phyloP scores from a whole-genome alignment of 768 basidiomycete genomes.

The Leccinum incarnatum region DNA sequence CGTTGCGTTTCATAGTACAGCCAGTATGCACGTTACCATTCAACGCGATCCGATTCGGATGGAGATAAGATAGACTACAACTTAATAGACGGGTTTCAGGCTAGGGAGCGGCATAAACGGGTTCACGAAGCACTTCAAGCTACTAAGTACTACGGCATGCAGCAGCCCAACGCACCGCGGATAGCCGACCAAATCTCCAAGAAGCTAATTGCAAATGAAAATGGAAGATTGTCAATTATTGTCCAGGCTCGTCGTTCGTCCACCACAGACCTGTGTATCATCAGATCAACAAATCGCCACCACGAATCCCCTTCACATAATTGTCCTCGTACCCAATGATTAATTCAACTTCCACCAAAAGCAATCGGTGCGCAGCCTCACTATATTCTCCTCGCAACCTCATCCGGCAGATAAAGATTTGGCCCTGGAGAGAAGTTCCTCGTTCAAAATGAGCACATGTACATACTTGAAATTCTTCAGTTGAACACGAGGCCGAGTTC shows the following conservation, averaged over 20 bases:
- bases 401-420: constrained; percentile 7
- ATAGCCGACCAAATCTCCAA: constrained; percentile 21
- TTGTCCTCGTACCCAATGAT: neutral
- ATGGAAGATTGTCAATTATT: constrained; percentile 9
- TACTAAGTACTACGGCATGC: neutral
- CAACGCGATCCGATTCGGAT: neutral
- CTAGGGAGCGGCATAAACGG: constrained; percentile 1
- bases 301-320: neutral
- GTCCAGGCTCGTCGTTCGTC: constrained; percentile 8
- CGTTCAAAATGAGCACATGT: constrained; percentile 5
- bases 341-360: neutral
- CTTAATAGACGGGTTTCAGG: constrained; percentile 11
- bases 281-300: constrained; percentile 7
- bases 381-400: neutral
- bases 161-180: constrained; percentile 19
- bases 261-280: constrained; percentile 6
- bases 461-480: neutral
- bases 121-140: neutral
- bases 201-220: constrained; percentile 10
- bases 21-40: neutral
- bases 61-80: constrained; percentile 8
- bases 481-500: constrained; percentile 18
- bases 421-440: neutral
- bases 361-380: neutral
- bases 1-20: constrained; percentile 1